Base-by-base conservation (phyloP, 2,329 filamentous ascomycete genomes). In the Colletotrichum filicis region DNA sequence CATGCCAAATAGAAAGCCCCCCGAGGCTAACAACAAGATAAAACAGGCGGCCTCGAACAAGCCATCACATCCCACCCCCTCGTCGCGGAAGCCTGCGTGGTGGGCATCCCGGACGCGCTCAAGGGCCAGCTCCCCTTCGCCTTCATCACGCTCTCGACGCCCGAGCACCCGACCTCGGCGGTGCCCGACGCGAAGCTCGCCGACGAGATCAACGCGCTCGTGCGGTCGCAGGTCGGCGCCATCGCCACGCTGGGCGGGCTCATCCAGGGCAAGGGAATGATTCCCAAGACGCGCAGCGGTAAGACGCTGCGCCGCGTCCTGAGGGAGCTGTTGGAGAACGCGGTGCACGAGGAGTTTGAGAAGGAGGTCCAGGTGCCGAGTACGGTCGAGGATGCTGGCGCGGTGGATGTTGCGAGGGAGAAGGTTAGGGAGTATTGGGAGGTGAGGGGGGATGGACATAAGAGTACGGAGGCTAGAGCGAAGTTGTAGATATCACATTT, bases 101-200 rank as follows among this genome's bases (percentile, higher is more conserved):
- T 98, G 32, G 93, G 93, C 55, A 92, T 98, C 69, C 95, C 95
- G 0, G 95, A 98, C 79, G 82, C 90, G 0, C 86, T 98, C 56
- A 98, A 98, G 81, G 96, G 95, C 22, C 95, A 97, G 78, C 88
- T 98, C 6, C 95, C 96, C 0, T 97, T 98, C 79, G 95, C 95
- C 11, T 98, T 98, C 80, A 87, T 98, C 76, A 92, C 88, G 0
- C 83, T 88, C 22, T 84, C 83, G 2, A 79, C 80, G 1, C 77
- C 86, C 14, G 80, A 86, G 4, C 87, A 89, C 80, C 89, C 85
- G 5, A 76, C 81, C 2, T 87, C 86, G 9, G 89, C 89, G 11
- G 81, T 89, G 4, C 87, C 88, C 0, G 84, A 87, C 37, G 74
- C 79, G 2, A 69, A 83, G 57, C 78, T 91, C 7, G 80, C 82